phyloP scores from a whole-genome alignment of 2,329 filamentous ascomycete species.

The Zymoseptoria pseudotritici region DNA sequence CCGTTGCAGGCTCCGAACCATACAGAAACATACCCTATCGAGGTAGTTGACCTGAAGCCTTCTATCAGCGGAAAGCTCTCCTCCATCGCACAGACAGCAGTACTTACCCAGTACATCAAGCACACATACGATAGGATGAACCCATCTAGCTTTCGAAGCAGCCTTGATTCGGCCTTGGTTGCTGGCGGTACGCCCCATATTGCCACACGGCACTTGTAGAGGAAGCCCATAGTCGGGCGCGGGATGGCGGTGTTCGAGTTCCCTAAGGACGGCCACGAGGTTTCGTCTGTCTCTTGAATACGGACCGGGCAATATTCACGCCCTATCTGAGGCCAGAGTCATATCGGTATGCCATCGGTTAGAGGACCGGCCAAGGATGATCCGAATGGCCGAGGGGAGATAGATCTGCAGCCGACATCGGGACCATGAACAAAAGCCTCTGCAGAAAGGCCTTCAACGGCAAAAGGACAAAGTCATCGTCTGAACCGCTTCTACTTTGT shows the following conservation, averaged over 20 bases:
- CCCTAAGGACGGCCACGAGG: background rate
- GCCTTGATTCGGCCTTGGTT: conserved; percentile 17
- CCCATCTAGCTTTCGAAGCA: conserved; percentile 26
- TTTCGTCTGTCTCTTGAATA: background rate
- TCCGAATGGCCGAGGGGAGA: background rate
- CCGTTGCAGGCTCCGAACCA: background rate
- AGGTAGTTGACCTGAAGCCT: conserved; percentile 28
- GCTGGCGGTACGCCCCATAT: conserved; percentile 22
- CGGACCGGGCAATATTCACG: background rate
- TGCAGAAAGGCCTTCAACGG: too few species aligned
- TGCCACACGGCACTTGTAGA: conserved; percentile 17
- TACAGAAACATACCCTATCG: conserved; percentile 27
- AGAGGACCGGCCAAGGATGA: background rate
- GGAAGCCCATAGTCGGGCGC: conserved; percentile 14
- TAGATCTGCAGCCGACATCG: background rate
- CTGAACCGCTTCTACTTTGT: too few species aligned
- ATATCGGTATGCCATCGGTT: background rate
- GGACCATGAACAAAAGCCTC: background rate
- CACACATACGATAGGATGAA: conserved; percentile 33
- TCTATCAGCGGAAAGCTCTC: background rate
- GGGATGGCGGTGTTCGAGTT: too few species aligned
- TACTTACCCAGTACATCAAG: conserved; percentile 30
- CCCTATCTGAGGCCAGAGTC: background rate
- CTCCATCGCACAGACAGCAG: background rate
- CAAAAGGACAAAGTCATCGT: too few species aligned